Base-by-base conservation (phyloP, 2,329 filamentous ascomycete genomes). In the Arthrobotrys musiformis region DNA sequence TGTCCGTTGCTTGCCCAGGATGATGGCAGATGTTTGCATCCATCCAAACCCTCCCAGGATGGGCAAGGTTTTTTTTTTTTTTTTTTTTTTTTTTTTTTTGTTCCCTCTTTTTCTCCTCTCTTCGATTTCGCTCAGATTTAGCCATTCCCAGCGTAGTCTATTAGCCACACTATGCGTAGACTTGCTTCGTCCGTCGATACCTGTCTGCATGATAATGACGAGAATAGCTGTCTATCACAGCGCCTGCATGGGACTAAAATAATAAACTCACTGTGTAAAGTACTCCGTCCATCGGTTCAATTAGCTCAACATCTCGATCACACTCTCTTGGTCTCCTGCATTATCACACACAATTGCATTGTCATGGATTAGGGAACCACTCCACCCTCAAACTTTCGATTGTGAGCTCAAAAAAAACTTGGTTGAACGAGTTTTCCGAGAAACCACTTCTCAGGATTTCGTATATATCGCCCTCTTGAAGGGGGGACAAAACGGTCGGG, bases 1-100 rank as follows among this genome's bases (percentile, higher is more conserved):
- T 35, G 5, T 5, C 30, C 11, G 5, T 11, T 35, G 17, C 7
- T 9, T 44, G 5, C 42, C 52, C 52, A 56, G 54, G 54, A 40
- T 58, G 17, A 58, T 40, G 54, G 46, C 58, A 56, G 68, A 72
- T 72, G 68, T 64, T 72, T 72, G 68, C 68, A 72, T 63, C 68
- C 58, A 72, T 61, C 8, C 54, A 58, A 42, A 42, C 48, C 52
- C 52, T 62, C 13, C 67, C 35, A 70, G 56, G 56, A 63, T 63
- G 58, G 67, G 46, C 46, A 70, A 63, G 67, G 46, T 72, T 72
- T 64, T 40, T 48, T 48, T 44, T 42, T 42, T 42, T 42, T 42
- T 42, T 42, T n/a, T 19, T 54, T 48, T 37, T 28, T n/a, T 33
- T 7, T 19, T 62, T 15, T 44, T 33, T 19, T 46, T n/a, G n/a